A percentile compares a stretch with the other conserved stretches of the same genome.
These are phyloP conservation scores for Syncephalastrum sp. DNA, from an alignment of 371 early-diverging fungal genomes.

Conservation along the genomic window DNA sequence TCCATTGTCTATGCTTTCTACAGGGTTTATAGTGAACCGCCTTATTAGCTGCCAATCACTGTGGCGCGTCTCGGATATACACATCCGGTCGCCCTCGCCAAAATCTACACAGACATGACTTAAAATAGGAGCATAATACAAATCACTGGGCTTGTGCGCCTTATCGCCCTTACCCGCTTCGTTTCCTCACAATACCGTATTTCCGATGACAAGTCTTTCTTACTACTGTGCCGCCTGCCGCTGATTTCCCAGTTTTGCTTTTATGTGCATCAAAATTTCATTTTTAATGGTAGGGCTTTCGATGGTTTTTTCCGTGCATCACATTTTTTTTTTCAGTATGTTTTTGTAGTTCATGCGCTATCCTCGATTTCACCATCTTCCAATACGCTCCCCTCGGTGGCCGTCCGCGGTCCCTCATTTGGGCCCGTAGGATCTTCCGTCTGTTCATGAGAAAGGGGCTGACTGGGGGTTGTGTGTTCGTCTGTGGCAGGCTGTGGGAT, in stretches of 20 bases:
- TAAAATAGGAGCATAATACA: no score
- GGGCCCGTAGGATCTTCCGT: not conserved
- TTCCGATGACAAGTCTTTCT: not conserved
- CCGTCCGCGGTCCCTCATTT: slow-evolving; percentile 11
- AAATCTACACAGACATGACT: no score
- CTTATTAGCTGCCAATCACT: no score
- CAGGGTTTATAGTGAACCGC: no score
- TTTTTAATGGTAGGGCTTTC: no score
- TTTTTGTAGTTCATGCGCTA: slow-evolving; percentile 1
- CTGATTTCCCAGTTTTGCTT: no score
- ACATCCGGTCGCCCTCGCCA: no score
- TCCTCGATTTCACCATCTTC: slow-evolving; percentile 46
- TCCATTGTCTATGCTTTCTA: no score
- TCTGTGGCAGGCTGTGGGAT: not conserved
- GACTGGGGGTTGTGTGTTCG: slow-evolving; percentile 4
- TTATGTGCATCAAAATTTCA: no score
- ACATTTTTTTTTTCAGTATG: not conserved
- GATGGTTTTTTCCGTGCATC: not conserved
- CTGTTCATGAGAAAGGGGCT: slow-evolving; percentile 7
- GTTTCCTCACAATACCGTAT: not conserved
- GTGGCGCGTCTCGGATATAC: no score
- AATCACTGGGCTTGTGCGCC: not conserved
- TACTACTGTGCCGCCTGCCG: slow-evolving; percentile 1
- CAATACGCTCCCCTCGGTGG: slow-evolving; percentile 19
- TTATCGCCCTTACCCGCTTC: not conserved